Evolutionary conservation across 768 basidiomycete species (phyloP), one percentile per base, ranked within the genome.

Genomic region (Sarcodon sp.): DNA sequence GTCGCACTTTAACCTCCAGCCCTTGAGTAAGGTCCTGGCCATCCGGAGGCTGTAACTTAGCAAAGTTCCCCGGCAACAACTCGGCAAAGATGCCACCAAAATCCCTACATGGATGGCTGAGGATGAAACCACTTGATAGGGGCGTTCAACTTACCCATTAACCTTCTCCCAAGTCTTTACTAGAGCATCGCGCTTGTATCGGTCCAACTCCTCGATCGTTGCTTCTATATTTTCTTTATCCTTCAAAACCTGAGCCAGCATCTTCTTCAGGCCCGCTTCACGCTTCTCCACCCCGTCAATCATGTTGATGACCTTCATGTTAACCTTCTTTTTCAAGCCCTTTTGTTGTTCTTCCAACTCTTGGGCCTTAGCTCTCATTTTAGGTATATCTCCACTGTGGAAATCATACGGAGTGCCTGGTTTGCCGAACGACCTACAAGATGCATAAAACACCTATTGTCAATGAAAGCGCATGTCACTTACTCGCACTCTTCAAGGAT

Each of bases 51-150:
- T 90, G 86, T 31, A 99, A 69, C 62, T 92, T 98, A 8, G 92
- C 89, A 57, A 92, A 94, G 61, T 98, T 99, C 27, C 93, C 92
- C 0, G 96, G 96, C 1, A 99, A 66, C 4, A 99, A 71, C 55
- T 99, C 96, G 1, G 81, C 90, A 60, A 99, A 98, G 61, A 99
- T 98, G 8, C 76, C 79, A 7, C 96, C 96, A 60, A 99, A 99
- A 64, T 98, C 93, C 35, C 92, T 94, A 58, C 7, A 33, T 43
- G n/a, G 32, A 21, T n/a, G 46, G 12, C 36, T 15, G 43, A 46
- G 32, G 47, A 16, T 13, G 33, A 32, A 34, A 13, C 16, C 18
- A 47, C 37, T 41, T 33, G 7, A 38, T 35, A 21, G n/a, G n/a
- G 9, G 6, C 16, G 15, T 10, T 13, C 35, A 13, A 36, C 85